phyloP scores from a whole-genome alignment of 192 early-diverging fungal genomes.

The Coemansia sp. region DNA sequence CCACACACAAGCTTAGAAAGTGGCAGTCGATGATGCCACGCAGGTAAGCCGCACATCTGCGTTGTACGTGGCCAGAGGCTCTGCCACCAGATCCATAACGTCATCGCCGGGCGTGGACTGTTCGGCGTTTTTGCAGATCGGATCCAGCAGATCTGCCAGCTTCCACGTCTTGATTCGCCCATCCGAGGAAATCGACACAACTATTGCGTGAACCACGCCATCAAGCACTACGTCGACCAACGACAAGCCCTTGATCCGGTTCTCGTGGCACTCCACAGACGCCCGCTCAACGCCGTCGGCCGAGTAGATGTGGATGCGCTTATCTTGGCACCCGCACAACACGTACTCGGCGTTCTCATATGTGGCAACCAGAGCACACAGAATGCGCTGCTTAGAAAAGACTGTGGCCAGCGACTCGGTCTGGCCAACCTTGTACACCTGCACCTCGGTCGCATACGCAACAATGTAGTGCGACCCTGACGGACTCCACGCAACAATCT shows the following conservation, averaged over 20 bases:
- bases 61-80: slow-evolving; percentile 58
- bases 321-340: slow-evolving; percentile 53
- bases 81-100: slow-evolving; percentile 5
- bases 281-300: slow-evolving; percentile 36
- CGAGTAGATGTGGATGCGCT: slow-evolving; percentile 42
- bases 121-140: background rate
- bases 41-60: slow-evolving; percentile 64
- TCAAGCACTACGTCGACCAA: slow-evolving; percentile 34
- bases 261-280: slow-evolving; percentile 34
- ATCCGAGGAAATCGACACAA: slow-evolving; percentile 69
- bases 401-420: slow-evolving; percentile 34
- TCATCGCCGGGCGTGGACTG: slow-evolving; percentile 2
- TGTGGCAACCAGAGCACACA: slow-evolving; percentile 22
- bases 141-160: slow-evolving; percentile 55
- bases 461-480: slow-evolving; percentile 37
- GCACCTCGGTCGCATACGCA: slow-evolving; percentile 45
- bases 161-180: slow-evolving; percentile 72
- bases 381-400: slow-evolving; percentile 46
- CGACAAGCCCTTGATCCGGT: slow-evolving; percentile 44
- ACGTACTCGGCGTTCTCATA: slow-evolving; percentile 27
- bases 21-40: slow-evolving; percentile 28
- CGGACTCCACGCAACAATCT: slow-evolving; percentile 43
- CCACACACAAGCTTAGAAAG: slow-evolving; percentile 12
- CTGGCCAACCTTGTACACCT: slow-evolving; percentile 44
- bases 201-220: slow-evolving; percentile 34